Percentiles rank a stretch among this genome's conserved stretches.
These are phyloP conservation scores for Conringia planisiliqua DNA, from an alignment of 345 rosid species.

Conservation along the genomic window DNA sequence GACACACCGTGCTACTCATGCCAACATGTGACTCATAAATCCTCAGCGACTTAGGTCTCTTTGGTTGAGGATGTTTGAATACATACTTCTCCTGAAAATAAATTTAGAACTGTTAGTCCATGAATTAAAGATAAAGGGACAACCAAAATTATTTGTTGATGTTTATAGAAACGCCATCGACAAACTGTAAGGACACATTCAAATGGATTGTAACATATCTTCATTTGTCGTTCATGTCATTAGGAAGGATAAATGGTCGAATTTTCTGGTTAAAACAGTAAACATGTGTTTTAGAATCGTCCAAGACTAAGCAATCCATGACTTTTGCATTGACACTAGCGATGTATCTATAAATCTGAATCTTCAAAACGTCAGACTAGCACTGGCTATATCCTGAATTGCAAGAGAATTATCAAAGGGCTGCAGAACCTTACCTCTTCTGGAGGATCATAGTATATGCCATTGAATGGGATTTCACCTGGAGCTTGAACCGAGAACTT, in stretches of 20 bases:
- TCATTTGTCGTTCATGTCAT: neutral
- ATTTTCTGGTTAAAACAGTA: neutral
- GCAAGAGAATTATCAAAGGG: constrained; percentile 7
- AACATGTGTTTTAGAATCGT: neutral
- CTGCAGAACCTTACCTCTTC: constrained; percentile 55
- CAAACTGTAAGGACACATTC: neutral
- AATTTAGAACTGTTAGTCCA: constrained; percentile 16
- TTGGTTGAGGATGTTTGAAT: constrained; percentile 82
- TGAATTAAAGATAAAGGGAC: neutral
- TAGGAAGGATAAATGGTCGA: neutral
- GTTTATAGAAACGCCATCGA: neutral
- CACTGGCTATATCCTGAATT: neutral
- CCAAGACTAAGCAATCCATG: neutral
- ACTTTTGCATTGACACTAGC: neutral
- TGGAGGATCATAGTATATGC: constrained; percentile 97
- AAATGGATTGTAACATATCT: neutral
- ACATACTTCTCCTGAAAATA: constrained; percentile 68
- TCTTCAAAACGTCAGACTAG: constrained; percentile 8
- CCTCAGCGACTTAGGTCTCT: constrained; percentile 85
- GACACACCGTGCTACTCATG: constrained; percentile 84
- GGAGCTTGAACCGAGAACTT: constrained; percentile 95
- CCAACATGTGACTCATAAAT: constrained; percentile 95
- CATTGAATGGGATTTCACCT: constrained; percentile 91
- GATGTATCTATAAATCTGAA: neutral
- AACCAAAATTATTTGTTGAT: neutral